Evolutionary conservation across 768 basidiomycete genomes (phyloP).

Genomic region (Dioszegia crocea): DNA sequence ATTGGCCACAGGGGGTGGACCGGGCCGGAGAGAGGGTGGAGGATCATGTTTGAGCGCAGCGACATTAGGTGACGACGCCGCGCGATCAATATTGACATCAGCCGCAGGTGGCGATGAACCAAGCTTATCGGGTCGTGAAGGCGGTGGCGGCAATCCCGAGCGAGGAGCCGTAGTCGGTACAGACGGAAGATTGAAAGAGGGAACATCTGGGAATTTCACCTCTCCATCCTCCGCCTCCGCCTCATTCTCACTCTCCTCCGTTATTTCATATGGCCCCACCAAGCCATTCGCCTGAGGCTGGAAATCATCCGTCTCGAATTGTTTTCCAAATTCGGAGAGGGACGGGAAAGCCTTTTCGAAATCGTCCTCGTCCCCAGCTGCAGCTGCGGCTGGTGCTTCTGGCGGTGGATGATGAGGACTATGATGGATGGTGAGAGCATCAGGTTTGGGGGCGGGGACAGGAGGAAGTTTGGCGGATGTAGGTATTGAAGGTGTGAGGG

Average conservation of each 20-base stretch:
- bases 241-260: too few species aligned
- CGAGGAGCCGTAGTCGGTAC: slow-evolving; percentile 28
- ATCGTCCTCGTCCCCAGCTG: slow-evolving; percentile 27
- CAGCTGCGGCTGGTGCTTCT: too few species aligned
- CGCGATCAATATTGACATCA: background rate
- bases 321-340: slow-evolving; percentile 44
- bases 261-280: background rate
- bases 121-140: slow-evolving; percentile 14
- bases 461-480: slow-evolving; percentile 53
- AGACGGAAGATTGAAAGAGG: slow-evolving; percentile 33
- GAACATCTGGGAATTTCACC: slow-evolving; percentile 29
- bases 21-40: slow-evolving; percentile 1
- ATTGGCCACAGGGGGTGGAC: background rate
- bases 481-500: too few species aligned
- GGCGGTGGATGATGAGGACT: background rate
- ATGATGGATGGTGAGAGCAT: background rate
- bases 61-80: slow-evolving; percentile 15
- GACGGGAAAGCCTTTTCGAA: slow-evolving; percentile 46
- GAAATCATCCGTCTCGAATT: slow-evolving; percentile 21
- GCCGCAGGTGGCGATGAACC: slow-evolving; percentile 7
- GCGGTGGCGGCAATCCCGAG: slow-evolving; percentile 15
- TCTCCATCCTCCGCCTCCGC: background rate
- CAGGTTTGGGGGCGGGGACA: slow-evolving; percentile 5
- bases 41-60: background rate
- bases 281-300: slow-evolving; percentile 1